phyloP scores from a whole-genome alignment of 805 yeast species.

The Martiniozyma abietophila region DNA sequence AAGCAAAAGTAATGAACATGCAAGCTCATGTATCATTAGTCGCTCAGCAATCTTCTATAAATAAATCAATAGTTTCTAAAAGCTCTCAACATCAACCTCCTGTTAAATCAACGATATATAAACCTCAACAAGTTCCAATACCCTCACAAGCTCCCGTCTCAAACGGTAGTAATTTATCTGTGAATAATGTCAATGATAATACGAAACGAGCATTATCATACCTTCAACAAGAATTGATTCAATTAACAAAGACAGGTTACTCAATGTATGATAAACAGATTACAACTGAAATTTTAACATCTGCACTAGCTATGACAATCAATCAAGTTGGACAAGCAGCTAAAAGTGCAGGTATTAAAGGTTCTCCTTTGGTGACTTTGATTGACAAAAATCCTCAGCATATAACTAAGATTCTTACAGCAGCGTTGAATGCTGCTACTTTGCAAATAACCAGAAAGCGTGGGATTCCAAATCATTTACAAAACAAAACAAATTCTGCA shows the following conservation, averaged over 20 bases:
- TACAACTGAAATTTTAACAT: constrained; percentile 77
- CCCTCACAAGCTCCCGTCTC: constrained; percentile 3
- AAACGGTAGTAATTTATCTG: constrained; percentile 4
- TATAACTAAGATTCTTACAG: constrained; percentile 66
- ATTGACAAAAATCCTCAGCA: constrained; percentile 78
- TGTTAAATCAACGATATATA: too few species aligned
- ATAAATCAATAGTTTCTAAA: too few species aligned
- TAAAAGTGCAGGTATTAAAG: constrained; percentile 70
- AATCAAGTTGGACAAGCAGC: constrained; percentile 87
- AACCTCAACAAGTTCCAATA: too few species aligned
- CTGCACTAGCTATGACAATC: constrained; percentile 87
- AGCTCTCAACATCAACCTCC: too few species aligned
- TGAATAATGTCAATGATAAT: constrained; percentile 31
- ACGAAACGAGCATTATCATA: constrained; percentile 71
- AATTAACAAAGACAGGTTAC: constrained; percentile 61
- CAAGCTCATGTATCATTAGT: too few species aligned
- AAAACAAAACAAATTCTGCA: constrained; percentile 11
- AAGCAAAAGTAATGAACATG: constrained; percentile 15
- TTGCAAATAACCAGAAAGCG: constrained; percentile 48
- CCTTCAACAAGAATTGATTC: constrained; percentile 77
- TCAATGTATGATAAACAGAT: constrained; percentile 71
- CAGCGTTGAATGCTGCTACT: constrained; percentile 74
- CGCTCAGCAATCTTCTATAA: too few species aligned
- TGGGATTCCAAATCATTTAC: constrained; percentile 26
- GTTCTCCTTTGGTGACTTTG: constrained; percentile 67